These are phyloP conservation scores for Aegilops bicornis DNA, from an alignment of 176 grass and related monocot genomes.

Conservation along the genomic window DNA sequence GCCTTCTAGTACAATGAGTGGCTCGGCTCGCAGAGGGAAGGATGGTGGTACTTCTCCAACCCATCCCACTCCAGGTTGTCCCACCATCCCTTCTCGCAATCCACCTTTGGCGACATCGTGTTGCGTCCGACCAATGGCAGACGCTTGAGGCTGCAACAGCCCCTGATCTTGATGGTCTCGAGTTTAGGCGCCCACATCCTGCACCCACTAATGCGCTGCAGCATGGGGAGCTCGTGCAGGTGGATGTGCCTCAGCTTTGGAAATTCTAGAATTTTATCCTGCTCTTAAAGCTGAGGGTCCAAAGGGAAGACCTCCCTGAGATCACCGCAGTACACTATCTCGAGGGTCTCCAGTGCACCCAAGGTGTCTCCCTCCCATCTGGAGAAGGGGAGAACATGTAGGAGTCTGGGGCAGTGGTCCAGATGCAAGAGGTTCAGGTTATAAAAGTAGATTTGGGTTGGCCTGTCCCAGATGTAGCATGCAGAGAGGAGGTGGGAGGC, in stretches of 20 bases:
- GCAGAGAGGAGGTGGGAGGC: too few relatives aligned
- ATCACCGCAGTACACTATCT: neutral
- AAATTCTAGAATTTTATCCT: neutral
- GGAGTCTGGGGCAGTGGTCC: neutral
- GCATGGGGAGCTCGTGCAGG: constrained; percentile 25
- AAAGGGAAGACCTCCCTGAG: neutral
- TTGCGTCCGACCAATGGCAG: fast-evolving
- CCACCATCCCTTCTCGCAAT: constrained; percentile 36
- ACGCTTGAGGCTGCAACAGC: constrained; percentile 8
- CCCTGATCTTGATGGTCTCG: constrained; percentile 1
- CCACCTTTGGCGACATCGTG: neutral
- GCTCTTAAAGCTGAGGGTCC: too few relatives aligned
- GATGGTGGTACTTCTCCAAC: fast-evolving
- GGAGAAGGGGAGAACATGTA: too few relatives aligned
- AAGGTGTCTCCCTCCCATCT: too few relatives aligned
- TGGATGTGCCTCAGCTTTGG: neutral
- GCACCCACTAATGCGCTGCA: neutral
- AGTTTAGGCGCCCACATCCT: neutral
- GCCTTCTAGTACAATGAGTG: neutral
- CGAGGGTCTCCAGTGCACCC: neutral
- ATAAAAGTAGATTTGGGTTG: too few relatives aligned
- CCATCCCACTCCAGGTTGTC: neutral
- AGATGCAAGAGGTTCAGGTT: neutral
- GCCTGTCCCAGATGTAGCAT: too few relatives aligned
- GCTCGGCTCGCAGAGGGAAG: neutral